Evolutionary conservation across 768 basidiomycete species (phyloP).

Genomic region (Tubosaeta brunneosetosa): DNA sequence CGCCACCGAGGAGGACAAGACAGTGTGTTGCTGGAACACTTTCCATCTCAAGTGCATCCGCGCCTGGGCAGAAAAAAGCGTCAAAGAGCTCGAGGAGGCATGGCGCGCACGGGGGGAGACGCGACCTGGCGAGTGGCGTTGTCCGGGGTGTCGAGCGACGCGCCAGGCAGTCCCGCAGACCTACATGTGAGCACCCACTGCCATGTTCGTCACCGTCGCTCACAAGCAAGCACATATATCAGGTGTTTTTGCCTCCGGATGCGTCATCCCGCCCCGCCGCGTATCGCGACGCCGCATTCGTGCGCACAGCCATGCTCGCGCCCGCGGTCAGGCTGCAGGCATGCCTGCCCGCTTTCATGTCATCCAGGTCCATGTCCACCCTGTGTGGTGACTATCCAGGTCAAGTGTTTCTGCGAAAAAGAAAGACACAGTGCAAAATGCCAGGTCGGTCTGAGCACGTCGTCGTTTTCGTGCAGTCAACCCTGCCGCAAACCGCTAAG

Average conservation of each 20-base stretch:
- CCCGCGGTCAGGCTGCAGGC: constrained; percentile 56
- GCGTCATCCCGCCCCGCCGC: constrained; percentile 66
- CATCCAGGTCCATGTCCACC: constrained; percentile 98
- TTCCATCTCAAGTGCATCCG: constrained; percentile 90
- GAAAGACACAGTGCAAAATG: constrained; percentile 32
- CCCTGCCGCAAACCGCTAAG: constrained; percentile 43
- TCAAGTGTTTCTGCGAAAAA: constrained; percentile 78
- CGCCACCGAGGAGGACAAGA: constrained; percentile 12
- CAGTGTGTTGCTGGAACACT: constrained; percentile 74
- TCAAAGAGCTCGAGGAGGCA: constrained; percentile 66
- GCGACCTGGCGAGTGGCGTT: constrained; percentile 78
- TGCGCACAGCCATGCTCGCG: constrained; percentile 70
- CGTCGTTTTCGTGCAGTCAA: constrained; percentile 33
- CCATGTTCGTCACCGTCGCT: background rate
- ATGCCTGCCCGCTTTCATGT: constrained; percentile 80
- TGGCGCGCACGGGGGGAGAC: constrained; percentile 69
- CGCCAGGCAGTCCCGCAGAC: constrained; percentile 59
- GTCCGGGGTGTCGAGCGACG: constrained; percentile 87
- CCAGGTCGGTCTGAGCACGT: constrained; percentile 45
- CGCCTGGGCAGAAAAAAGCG: constrained; percentile 82
- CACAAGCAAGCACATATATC: constrained; percentile 1
- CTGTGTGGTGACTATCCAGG: constrained; percentile 72
- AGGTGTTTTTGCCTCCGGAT: constrained; percentile 84
- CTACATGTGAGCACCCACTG: constrained; percentile 46
- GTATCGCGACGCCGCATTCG: constrained; percentile 71